Evolutionary conservation across 352 stramenopile genomes (phyloP), one percentile per base, ranked within the genome.

Genomic region (Globisporangium megalacanthum): DNA sequence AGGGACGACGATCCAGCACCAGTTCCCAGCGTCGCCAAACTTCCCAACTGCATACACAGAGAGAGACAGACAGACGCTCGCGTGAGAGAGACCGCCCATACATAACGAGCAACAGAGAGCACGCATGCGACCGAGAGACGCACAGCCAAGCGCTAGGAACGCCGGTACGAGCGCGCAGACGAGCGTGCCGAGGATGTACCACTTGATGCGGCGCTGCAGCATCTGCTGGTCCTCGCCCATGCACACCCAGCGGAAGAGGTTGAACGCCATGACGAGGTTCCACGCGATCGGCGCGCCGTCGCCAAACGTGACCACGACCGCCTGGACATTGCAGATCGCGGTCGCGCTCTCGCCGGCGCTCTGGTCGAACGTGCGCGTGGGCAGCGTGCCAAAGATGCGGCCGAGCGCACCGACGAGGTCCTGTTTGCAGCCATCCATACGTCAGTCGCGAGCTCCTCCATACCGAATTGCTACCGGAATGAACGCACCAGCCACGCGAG

Each of bases 181-280:
- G 46, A 91, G 66, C 6, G 67, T 90, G 35, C 62, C 69, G 37
- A 73, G 49, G 42, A 92, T 80, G 58, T 92, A 92, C 66, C 72
- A 89, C 62, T 91, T 90, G 66, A 94, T 89, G 54, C 81, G 83
- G 46, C 82, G 78, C 69, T 89, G 79, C 39, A 92, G 76, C 73
- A 88, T 86, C 49, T 84, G 79, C 66, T 91, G 80, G 63, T 94
- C 83, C 50, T 92, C 79, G 10, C 84, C 84, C 55, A 86, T 70
- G 56, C 83, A 92, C 6, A 94, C 75, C 84, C 84, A 94, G 19
- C 77, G 79, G 64, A 84, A 92, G 14, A 94, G 63, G 58, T 92
- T 90, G 29, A 84, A 71, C 41, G 82, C 80, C 79, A 94, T 94
- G 20, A 94, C 72, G 48, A 91, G 80, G 60, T 92, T 92, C 84